Evolutionary conservation across 768 basidiomycete species (phyloP).

Genomic region (Lactifluus subvellereus): DNA sequence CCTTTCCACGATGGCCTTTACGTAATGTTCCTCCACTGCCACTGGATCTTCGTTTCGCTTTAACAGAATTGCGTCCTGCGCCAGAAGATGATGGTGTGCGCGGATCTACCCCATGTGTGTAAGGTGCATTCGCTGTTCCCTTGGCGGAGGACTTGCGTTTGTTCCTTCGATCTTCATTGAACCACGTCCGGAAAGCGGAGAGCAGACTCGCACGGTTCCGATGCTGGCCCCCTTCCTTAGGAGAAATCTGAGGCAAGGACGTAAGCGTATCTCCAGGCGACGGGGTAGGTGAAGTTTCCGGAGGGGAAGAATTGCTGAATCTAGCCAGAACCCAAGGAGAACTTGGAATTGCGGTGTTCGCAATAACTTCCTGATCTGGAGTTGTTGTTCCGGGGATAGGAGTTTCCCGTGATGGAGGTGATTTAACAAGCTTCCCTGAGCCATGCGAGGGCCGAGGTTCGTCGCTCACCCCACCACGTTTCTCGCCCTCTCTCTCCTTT

Average conservation of each 20-base stretch:
- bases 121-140: conserved; percentile 9
- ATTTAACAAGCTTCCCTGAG: conserved; percentile 63
- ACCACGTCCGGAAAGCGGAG: conserved; percentile 84
- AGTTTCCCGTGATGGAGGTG: conserved; percentile 52
- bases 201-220: conserved; percentile 76
- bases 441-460: conserved; percentile 65
- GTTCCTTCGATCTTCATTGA: conserved; percentile 85
- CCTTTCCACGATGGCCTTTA: conserved; percentile 51
- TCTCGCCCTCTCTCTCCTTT: conserved; percentile 35
- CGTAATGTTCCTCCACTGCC: conserved; percentile 30
- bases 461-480: conserved; percentile 41
- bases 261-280: conserved; percentile 50
- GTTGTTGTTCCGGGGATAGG: conserved; percentile 48
- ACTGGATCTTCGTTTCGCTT: conserved; percentile 45
- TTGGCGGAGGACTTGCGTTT: conserved; percentile 56
- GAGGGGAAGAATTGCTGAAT: conserved; percentile 28
- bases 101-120: conserved; percentile 14
- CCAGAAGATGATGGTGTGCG: conserved; percentile 14
- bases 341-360: conserved; percentile 20
- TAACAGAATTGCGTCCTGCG: conserved; percentile 32
- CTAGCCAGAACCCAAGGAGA: conserved; percentile 66
- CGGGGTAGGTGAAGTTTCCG: conserved; percentile 42
- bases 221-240: conserved; percentile 35
- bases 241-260: conserved; percentile 39
- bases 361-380: conserved; percentile 35